These are phyloP conservation scores for Psophocarpus tetragonolobus DNA, from an alignment of 306 rosid species.

Conservation along the genomic window DNA sequence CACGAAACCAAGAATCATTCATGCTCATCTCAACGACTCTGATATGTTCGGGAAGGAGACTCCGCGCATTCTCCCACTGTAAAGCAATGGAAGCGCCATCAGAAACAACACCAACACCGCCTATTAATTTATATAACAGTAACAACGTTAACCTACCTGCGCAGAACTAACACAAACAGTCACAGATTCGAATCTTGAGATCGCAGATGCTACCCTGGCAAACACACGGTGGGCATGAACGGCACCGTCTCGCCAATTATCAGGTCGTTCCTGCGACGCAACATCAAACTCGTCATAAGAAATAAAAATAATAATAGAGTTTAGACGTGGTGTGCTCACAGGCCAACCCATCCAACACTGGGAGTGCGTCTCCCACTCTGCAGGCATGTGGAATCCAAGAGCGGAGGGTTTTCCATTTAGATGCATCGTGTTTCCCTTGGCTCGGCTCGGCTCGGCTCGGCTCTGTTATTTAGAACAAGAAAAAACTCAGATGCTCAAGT, in stretches of 20 bases:
- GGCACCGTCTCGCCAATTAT: slow-evolving; percentile 86
- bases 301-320: neutral
- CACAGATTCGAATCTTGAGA: slow-evolving; percentile 77
- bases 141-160: slow-evolving; percentile 53
- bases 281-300: neutral
- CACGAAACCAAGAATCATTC: slow-evolving; percentile 95
- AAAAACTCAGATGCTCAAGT: neutral
- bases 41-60: slow-evolving; percentile 58
- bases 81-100: neutral
- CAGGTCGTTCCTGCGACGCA: slow-evolving; percentile 74
- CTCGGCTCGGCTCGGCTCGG: neutral
- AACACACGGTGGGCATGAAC: slow-evolving; percentile 62
- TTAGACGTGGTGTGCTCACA: slow-evolving; percentile 45
- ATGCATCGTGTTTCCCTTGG: slow-evolving; percentile 36
- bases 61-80: slow-evolving; percentile 83
- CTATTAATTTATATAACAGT: neutral
- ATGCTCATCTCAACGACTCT: slow-evolving; percentile 78
- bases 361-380: slow-evolving; percentile 84
- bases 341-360: slow-evolving; percentile 98
- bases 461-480: neutral
- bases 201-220: slow-evolving; percentile 66
- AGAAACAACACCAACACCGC: neutral
- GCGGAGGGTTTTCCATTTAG: slow-evolving; percentile 50
- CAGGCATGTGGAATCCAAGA: slow-evolving; percentile 80
- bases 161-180: slow-evolving; percentile 70